Evolutionary conservation across 2,329 filamentous ascomycete species (phyloP).

Genomic region (Ophiosphaerella narmari): DNA sequence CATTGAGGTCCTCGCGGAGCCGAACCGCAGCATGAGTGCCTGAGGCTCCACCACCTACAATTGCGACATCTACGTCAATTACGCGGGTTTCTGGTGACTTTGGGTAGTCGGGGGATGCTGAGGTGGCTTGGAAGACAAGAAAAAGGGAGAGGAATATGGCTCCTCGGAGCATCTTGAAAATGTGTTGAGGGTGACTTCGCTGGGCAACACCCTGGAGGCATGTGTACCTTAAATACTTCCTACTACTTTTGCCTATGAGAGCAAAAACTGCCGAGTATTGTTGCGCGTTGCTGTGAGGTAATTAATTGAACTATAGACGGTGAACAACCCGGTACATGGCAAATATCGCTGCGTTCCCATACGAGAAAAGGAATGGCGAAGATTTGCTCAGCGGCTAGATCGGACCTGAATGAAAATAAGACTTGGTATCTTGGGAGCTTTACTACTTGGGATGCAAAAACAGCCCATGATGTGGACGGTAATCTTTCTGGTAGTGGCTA

Average conservation of each 20-base stretch:
- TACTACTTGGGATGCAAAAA: not conserved
- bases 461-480: not conserved
- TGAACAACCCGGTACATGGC: too few relatives aligned
- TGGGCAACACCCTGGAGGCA: not conserved
- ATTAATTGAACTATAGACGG: too few relatives aligned
- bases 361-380: too few relatives aligned
- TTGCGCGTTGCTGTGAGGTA: too few relatives aligned
- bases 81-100: not conserved
- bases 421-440: too few relatives aligned
- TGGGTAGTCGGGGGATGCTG: not conserved
- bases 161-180: not conserved
- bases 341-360: too few relatives aligned
- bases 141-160: not conserved
- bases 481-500: not conserved
- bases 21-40: constrained; percentile 52
- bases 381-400: too few relatives aligned
- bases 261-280: not conserved
- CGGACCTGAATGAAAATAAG: too few relatives aligned
- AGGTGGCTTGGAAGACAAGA: not conserved
- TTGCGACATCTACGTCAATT: constrained; percentile 35
- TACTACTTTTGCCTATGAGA: not conserved
- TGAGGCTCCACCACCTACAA: constrained; percentile 52
- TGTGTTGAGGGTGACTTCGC: not conserved
- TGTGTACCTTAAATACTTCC: not conserved
- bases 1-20: constrained; percentile 46